Conservation (phyloP, 805 yeast species). For the Zygotorulaspora florentina region DNA sequence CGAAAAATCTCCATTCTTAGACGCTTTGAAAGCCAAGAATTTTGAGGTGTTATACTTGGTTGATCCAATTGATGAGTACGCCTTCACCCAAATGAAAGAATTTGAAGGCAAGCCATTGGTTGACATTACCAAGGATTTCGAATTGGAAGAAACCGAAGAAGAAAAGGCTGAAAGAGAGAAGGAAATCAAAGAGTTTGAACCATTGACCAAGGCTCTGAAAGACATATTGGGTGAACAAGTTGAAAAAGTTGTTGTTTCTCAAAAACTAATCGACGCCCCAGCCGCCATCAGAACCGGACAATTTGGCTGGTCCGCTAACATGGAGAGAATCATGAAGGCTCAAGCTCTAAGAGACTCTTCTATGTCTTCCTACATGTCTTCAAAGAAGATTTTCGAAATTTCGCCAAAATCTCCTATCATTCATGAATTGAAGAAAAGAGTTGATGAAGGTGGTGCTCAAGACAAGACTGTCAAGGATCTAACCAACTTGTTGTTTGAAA, state of each 20-base stretch:
- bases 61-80: conserved; percentile 99
- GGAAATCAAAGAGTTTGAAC: conserved; percentile 88
- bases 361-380: conserved; percentile 99
- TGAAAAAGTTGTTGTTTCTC: conserved; percentile 98
- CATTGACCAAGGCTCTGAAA: conserved; percentile 91
- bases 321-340: conserved; percentile 99
- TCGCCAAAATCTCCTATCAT: conserved; percentile 96
- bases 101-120: conserved; percentile 98
- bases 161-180: conserved; percentile 93
- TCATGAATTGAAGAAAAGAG: conserved; percentile 93
- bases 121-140: conserved; percentile 98
- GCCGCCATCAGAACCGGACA: conserved; percentile 99
- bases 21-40: conserved; percentile 96
- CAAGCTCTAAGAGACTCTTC: conserved; percentile 98
- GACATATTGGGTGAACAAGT: conserved; percentile 97
- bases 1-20: conserved; percentile 98
- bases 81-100: conserved; percentile 98
- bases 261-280: conserved; percentile 96
- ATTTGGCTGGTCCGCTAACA: conserved; percentile 99
- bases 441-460: conserved; percentile 94
- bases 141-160: conserved; percentile 96
- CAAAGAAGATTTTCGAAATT: conserved; percentile 98
- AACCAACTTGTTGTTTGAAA: conserved; percentile 93
- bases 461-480: conserved; percentile 98
- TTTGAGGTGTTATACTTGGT: conserved; percentile 96